Evolutionary conservation across 2,329 filamentous ascomycete species (phyloP).

Genomic region (Sporothrix schenckii): DNA sequence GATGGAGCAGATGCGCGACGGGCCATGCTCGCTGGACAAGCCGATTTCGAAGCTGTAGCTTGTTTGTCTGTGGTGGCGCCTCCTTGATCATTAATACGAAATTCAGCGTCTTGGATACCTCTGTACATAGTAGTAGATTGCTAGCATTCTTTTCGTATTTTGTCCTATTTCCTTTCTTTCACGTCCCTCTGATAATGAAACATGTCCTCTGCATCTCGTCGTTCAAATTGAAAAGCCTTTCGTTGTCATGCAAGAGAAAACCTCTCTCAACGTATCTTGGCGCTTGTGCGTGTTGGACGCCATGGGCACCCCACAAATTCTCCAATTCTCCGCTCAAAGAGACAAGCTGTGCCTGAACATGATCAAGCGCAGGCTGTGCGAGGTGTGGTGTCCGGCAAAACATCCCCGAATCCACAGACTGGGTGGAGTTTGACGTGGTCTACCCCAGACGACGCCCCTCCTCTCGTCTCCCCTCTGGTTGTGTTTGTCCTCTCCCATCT

Average conservation of each 20-base stretch:
- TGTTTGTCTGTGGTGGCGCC: not conserved
- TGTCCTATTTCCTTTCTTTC: not conserved
- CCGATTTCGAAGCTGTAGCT: constrained; percentile 28
- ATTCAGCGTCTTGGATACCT: not conserved
- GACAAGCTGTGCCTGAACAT: constrained; percentile 1
- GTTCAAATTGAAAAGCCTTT: not conserved
- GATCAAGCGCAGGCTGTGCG: not conserved
- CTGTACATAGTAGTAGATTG: constrained; percentile 29
- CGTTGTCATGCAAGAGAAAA: too few relatives aligned
- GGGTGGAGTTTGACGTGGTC: constrained; percentile 8
- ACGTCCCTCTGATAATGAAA: not conserved
- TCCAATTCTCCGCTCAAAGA: constrained; percentile 10
- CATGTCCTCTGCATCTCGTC: not conserved
- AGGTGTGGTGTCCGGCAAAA: constrained; percentile 19
- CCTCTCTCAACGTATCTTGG: not conserved
- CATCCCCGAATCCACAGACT: constrained; percentile 16
- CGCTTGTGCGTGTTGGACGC: not conserved
- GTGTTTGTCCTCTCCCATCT: constrained; percentile 4
- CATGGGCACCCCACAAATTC: constrained; percentile 16
- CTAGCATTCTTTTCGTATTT: constrained; percentile 6
- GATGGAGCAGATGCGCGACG: constrained; percentile 30
- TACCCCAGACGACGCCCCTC: constrained; percentile 16
- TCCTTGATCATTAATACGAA: not conserved
- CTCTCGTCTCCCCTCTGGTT: not conserved
- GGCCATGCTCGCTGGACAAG: constrained; percentile 30